Conservation (phyloP, 306 rosid genomes). For the Inga oerstediana region DNA sequence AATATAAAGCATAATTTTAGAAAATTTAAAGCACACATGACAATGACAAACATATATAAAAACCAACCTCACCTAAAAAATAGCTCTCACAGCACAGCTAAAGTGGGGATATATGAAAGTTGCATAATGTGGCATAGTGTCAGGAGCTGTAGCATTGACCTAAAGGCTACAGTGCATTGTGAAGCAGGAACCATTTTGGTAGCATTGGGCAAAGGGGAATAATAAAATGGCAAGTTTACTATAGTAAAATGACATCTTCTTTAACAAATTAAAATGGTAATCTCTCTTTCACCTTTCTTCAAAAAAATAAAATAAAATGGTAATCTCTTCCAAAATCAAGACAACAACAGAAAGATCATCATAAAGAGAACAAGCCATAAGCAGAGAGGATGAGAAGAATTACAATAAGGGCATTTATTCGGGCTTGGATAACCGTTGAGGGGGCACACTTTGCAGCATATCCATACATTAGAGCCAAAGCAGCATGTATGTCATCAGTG, state of each 20-base stretch:
- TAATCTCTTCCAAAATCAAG: slow-evolving; percentile 9
- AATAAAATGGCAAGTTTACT: not conserved
- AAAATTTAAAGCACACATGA: not conserved
- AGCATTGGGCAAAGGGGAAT: not conserved
- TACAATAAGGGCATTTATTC: slow-evolving; percentile 96
- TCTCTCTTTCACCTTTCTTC: not conserved
- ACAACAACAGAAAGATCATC: slow-evolving; percentile 18
- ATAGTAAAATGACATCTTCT: not conserved
- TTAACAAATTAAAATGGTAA: not conserved
- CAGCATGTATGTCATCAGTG: slow-evolving; percentile 96
- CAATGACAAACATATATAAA: not conserved
- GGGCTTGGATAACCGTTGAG: slow-evolving; percentile 91
- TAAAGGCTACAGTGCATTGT: not conserved
- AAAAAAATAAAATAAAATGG: not conserved
- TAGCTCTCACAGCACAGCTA: not conserved
- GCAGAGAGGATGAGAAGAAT: slow-evolving; percentile 51
- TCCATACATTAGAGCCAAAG: slow-evolving; percentile 95
- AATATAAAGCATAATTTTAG: not conserved
- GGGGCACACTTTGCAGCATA: slow-evolving; percentile 99
- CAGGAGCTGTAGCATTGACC: not conserved
- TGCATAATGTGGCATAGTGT: not conserved
- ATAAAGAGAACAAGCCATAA: slow-evolving; percentile 5
- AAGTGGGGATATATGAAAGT: not conserved
- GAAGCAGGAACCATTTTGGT: not conserved
- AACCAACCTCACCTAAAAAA: not conserved